Evolutionary conservation across 345 rosid genomes (phyloP), one percentile per base, ranked within the genome.

Genomic region (Capsella bursapastoris): DNA sequence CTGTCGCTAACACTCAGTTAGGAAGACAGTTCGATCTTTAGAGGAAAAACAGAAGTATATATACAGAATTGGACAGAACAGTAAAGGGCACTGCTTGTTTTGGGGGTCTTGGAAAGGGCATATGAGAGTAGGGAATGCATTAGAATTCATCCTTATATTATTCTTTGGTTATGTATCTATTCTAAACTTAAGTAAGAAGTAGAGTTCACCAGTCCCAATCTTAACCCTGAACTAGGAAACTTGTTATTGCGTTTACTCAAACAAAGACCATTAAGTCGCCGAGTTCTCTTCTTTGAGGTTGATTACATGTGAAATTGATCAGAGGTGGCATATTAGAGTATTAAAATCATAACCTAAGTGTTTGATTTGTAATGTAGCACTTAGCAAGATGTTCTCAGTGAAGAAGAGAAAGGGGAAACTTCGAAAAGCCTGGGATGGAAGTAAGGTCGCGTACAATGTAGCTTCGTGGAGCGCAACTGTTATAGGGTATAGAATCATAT

Each of bases 401-500:
- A 90, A 86, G 74, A 90, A 83, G 84, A 87, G 84, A 57, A 90
- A 86, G 66, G 96, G 96, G 59, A 92, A 86, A 80, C 91, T 92
- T 70, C 91, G 86, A 8, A 92, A 84, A 84, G 98, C 95, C 25
- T 92, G 93, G 98, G 96, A 92, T 43, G 98, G 96, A 77, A 90
- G 96, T 81, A 92, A 88, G 79, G 92, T 92, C 59, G 52, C 86
- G 18, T 92, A 92, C 77, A 90, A 92, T 15, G 91, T 87, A 40
- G 98, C 96, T 34, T 92, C 98, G 6, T 92, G 98, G 98, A 93
- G 96, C 1, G 98, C 95, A 74, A 92, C 98, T 63, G 91, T 86
- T 14, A 79, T 92, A 29, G 98, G 96, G 98, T 92, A 92, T 3
- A 57, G 16, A 7, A 8, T 48, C 52, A 16, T 7, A 38, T 38